A percentile compares a stretch with the other conserved stretches of the same genome.
phyloP scores from a whole-genome alignment of 2,329 filamentous ascomycete genomes.

The Xylariaceae sp. region DNA sequence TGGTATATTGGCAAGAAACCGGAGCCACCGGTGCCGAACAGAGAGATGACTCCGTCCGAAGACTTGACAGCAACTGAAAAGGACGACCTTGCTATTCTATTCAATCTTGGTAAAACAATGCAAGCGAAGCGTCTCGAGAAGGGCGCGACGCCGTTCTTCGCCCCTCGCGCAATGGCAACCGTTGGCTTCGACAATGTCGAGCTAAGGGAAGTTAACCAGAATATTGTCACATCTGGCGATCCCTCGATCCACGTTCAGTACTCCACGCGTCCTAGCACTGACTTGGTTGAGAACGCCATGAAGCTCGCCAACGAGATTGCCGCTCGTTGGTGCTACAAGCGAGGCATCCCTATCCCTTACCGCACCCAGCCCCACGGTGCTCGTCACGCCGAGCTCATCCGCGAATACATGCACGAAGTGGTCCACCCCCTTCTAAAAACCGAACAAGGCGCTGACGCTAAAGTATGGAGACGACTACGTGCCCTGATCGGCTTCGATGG shows the following conservation, averaged over 20 bases:
- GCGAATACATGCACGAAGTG: constrained; percentile 35
- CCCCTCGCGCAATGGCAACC: constrained; percentile 38
- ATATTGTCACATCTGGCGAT: constrained; percentile 39
- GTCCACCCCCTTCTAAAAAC: constrained; percentile 38
- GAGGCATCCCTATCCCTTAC: constrained; percentile 56
- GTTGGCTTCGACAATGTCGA: constrained; percentile 39
- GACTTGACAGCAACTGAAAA: constrained; percentile 41
- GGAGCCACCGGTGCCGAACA: constrained; percentile 28
- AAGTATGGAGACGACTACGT: constrained; percentile 31
- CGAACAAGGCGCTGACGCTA: constrained; percentile 30
- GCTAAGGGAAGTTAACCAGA: constrained; percentile 22
- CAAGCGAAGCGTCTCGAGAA: constrained; percentile 39
- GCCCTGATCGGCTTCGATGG: constrained; percentile 47
- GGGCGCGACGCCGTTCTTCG: constrained; percentile 47
- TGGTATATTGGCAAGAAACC: constrained; percentile 32
- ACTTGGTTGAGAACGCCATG: constrained; percentile 50
- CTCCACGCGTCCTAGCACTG: constrained; percentile 26
- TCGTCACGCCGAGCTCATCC: constrained; percentile 35
- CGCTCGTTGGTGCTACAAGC: constrained; percentile 54
- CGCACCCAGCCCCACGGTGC: constrained; percentile 43
- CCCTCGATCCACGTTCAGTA: constrained; percentile 46
- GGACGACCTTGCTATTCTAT: constrained; percentile 44
- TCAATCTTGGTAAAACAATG: constrained; percentile 44
- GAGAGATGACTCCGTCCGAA: constrained; percentile 40
- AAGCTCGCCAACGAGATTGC: constrained; percentile 60